phyloP scores from a whole-genome alignment of 192 early-diverging fungal genomes.

The Linnemannia exigua region DNA sequence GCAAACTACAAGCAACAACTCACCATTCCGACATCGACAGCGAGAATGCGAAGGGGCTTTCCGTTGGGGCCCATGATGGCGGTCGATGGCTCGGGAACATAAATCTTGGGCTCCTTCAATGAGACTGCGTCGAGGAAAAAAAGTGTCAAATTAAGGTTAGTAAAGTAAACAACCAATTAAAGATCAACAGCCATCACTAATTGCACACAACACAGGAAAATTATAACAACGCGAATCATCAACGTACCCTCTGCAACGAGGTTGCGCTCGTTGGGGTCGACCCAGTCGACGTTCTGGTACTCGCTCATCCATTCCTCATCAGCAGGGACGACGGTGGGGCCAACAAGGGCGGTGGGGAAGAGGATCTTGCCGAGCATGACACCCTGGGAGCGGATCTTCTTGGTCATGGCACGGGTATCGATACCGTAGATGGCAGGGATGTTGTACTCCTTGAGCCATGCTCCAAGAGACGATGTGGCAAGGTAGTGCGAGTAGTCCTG shows the following conservation, averaged over 20 bases:
- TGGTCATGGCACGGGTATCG: constrained; percentile 97
- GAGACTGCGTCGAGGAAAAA: constrained; percentile 71
- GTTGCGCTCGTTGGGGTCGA: constrained; percentile 94
- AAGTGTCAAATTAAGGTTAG: not conserved
- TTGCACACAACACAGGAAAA: not conserved
- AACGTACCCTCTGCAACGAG: constrained; percentile 84
- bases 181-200: not conserved
- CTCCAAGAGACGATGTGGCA: constrained; percentile 84
- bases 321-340: constrained; percentile 58
- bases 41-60: constrained; percentile 86
- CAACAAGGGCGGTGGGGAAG: constrained; percentile 78
- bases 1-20: not conserved
- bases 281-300: constrained; percentile 89
- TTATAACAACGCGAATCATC: not conserved
- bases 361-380: constrained; percentile 93
- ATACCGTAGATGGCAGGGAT: constrained; percentile 95
- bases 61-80: constrained; percentile 69
- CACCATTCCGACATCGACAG: constrained; percentile 97
- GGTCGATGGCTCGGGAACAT: constrained; percentile 75
- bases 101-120: constrained; percentile 83
- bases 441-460: constrained; percentile 94
- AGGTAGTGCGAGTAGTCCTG: constrained; percentile 95
- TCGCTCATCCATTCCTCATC: constrained; percentile 70
- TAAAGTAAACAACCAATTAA: not conserved
- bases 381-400: constrained; percentile 95